Evolutionary conservation across 2,329 filamentous ascomycete genomes (phyloP).

Genomic region (Alternaria burnsii): DNA sequence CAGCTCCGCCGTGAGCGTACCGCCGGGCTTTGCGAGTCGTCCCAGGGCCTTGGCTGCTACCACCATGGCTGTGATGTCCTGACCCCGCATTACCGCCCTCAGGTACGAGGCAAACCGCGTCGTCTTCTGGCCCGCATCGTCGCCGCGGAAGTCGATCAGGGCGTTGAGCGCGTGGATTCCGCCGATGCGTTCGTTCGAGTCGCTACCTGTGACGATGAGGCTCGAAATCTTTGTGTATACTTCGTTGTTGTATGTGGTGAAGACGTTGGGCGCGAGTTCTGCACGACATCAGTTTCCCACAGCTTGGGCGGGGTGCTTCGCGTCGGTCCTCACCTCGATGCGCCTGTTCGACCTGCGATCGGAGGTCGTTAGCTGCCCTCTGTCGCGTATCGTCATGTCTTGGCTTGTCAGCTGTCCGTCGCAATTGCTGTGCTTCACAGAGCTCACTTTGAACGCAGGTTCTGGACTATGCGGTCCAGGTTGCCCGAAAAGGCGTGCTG

Average conservation of each 20-base stretch:
- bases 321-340: constrained; percentile 54
- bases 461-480: constrained; percentile 64
- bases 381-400: constrained; percentile 57
- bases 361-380: constrained; percentile 55
- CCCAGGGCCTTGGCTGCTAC: constrained; percentile 88
- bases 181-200: constrained; percentile 87
- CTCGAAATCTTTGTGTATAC: constrained; percentile 72
- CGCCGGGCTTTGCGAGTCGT: constrained; percentile 88
- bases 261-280: constrained; percentile 85
- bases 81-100: constrained; percentile 85
- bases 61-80: constrained; percentile 90
- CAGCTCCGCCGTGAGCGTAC: constrained; percentile 91
- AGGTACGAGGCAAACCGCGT: constrained; percentile 93
- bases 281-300: constrained; percentile 29
- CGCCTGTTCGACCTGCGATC: constrained; percentile 55
- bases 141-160: constrained; percentile 94
- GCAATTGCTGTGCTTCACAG: background rate
- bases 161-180: constrained; percentile 92
- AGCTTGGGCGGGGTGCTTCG: constrained; percentile 20
- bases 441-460: constrained; percentile 65
- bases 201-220: constrained; percentile 84
- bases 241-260: constrained; percentile 73
- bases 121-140: constrained; percentile 91
- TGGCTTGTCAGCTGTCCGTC: constrained; percentile 23
- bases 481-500: constrained; percentile 44